Evolutionary conservation across 495 filamentous ascomycete genomes (phyloP), one percentile per base, ranked within the genome.

Genomic region (Daldinia concentrica): DNA sequence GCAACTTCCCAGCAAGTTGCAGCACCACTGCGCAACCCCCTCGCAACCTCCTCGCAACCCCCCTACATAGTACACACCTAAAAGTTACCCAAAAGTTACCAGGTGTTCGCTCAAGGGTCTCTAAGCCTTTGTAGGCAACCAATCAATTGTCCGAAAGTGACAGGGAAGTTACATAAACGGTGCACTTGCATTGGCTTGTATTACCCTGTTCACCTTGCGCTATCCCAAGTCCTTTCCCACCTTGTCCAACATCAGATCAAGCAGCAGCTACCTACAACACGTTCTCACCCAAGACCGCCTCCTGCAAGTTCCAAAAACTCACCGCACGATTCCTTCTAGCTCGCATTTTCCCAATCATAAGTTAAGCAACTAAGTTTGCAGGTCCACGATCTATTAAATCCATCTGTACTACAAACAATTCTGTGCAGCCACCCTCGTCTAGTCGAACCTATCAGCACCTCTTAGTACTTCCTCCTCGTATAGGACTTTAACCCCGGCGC

Each of bases 121-220:
- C 50, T 7, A 43, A 54, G 65, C 39, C 50, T 73, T 24, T 43
- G 17, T 57, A 68, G 56, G 57, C 69, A 64, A 43, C 70, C 70
- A 68, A 73, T 73, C 70, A 68, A 64, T 61, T 51, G 30, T 5
- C 43, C 32, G 65, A 68, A 19, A 6, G 51, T 52, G 30, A 51
- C 57, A 62, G 64, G 70, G 70, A 65, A 65, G 50, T 55, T 50
- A 67, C 65, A 68, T 61, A 62, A 73, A 58, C 70, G 70, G 70
- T 52, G 65, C 65, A 54, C 60, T 73, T 73, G 70, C 70, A 72
- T 73, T 73, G 67, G 32, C 54, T 51, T 55, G 60, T 48, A 56
- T 48, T 62, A 62, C 51, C 51, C 69, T 67, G 37, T 57, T 68
- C 69, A 72, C 69, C 69, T 72, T 64, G 55, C 69, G 29, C 60